Evolutionary conservation across 352 stramenopile genomes (phyloP).

Genomic region (Lagenidium giganteum): DNA sequence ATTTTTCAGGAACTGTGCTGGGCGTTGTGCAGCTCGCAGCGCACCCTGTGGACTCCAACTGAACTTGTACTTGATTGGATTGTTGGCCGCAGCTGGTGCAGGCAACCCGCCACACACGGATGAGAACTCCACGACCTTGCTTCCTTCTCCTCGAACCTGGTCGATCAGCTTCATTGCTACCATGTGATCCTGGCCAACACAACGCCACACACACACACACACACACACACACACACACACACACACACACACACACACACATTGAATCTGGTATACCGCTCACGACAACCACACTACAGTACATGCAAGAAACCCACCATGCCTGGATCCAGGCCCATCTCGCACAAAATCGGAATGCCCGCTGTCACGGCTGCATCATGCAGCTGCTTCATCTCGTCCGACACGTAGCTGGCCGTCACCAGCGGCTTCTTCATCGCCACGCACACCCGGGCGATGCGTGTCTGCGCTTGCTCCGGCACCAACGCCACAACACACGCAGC

Average conservation of each 20-base stretch:
- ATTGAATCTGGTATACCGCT: no score
- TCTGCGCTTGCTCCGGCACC: slow-evolving; percentile 78
- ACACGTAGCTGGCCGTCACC: slow-evolving; percentile 89
- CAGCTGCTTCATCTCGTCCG: slow-evolving; percentile 61
- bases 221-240: no score
- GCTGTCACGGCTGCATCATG: slow-evolving; percentile 30
- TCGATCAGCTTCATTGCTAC: slow-evolving; percentile 89
- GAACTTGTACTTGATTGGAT: slow-evolving; percentile 92
- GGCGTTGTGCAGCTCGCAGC: slow-evolving; percentile 27
- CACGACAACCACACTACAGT: no score
- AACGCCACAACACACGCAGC: slow-evolving; percentile 80
- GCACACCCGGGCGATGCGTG: slow-evolving; percentile 57
- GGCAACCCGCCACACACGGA: slow-evolving; percentile 86
- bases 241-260: background rate
- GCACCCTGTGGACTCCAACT: slow-evolving; percentile 85
- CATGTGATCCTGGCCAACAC: no score
- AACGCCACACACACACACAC: no score
- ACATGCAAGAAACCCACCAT: no score
- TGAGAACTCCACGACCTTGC: slow-evolving; percentile 64
- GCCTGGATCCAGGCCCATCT: slow-evolving; percentile 88
- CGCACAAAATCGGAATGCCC: slow-evolving; percentile 80
- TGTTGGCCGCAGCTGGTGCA: slow-evolving; percentile 81
- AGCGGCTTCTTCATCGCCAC: slow-evolving; percentile 58
- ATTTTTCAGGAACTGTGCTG: slow-evolving; percentile 56
- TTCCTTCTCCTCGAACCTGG: slow-evolving; percentile 50